Conservation (phyloP, 148 eudicot genomes). For the Camellia japonica region DNA sequence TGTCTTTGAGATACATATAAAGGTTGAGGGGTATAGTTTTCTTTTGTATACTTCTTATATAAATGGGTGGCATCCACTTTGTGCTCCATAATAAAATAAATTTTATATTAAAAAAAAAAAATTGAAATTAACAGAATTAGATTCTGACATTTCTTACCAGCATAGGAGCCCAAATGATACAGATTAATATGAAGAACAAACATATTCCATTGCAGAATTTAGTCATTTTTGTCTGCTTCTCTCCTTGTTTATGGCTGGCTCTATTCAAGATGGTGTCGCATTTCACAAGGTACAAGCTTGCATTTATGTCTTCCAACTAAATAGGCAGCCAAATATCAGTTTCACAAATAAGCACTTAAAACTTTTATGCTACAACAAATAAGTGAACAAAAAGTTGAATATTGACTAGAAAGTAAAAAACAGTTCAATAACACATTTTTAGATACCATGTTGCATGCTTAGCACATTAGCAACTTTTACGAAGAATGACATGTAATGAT, state of each 20-base stretch:
- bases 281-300: constrained; percentile 98
- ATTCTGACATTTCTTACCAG: constrained; percentile 56
- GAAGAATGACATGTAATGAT: neutral
- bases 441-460: constrained; percentile 5
- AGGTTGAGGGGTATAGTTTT: neutral
- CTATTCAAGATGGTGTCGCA: constrained; percentile 84
- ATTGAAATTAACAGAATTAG: constrained; percentile 7
- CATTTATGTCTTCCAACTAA: constrained; percentile 98
- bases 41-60: neutral
- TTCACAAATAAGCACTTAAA: constrained; percentile 13
- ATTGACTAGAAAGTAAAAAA: neutral
- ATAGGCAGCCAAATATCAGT: constrained; percentile 23
- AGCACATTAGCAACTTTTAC: constrained; percentile 6
- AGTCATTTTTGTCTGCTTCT: constrained; percentile 83
- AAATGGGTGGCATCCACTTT: neutral
- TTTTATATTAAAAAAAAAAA: neutral
- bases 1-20: neutral
- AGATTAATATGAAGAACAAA: constrained; percentile 82
- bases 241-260: constrained; percentile 80
- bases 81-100: neutral
- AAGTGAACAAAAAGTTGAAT: constrained; percentile 14
- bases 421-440: neutral
- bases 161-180: constrained; percentile 99
- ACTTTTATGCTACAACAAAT: neutral
- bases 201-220: constrained; percentile 97